phyloP scores from a whole-genome alignment of 75 land plant genomes.

The Pinus taeda region DNA sequence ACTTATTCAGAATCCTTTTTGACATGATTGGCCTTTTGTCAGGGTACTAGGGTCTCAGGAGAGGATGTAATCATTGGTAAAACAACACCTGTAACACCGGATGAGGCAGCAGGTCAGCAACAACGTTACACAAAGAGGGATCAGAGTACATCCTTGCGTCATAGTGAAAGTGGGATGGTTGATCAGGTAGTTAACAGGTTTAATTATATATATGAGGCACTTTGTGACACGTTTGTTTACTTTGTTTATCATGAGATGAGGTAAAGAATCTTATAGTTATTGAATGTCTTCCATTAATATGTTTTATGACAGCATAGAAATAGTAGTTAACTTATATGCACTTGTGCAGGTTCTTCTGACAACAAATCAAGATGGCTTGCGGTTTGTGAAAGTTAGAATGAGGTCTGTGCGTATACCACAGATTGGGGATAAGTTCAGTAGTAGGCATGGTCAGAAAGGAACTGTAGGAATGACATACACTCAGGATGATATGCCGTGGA shows the following conservation, averaged over 20 bases:
- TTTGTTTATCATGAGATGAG: neutral
- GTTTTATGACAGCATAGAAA: neutral
- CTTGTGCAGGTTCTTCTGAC: slow-evolving; percentile 77
- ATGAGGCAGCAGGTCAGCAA: slow-evolving; percentile 80
- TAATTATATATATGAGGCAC: neutral
- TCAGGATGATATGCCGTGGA: slow-evolving; percentile 99
- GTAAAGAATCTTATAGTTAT: too few species aligned
- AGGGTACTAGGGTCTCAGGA: slow-evolving; percentile 96
- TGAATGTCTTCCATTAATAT: neutral
- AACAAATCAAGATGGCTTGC: slow-evolving; percentile 96
- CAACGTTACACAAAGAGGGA: slow-evolving; percentile 83
- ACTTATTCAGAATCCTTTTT: slow-evolving; percentile 2
- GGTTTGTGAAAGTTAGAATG: slow-evolving; percentile 97
- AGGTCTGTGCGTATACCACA: slow-evolving; percentile 98
- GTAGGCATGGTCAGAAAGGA: slow-evolving; percentile 99
- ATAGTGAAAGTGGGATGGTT: slow-evolving; percentile 99
- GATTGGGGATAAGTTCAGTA: slow-evolving; percentile 99
- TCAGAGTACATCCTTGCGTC: slow-evolving; percentile 96
- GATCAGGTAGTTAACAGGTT: slow-evolving; percentile 68
- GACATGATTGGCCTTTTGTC: neutral
- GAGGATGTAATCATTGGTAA: slow-evolving; percentile 98
- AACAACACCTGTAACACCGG: slow-evolving; percentile 89
- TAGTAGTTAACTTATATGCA: neutral
- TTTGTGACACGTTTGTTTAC: neutral
- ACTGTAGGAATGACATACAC: slow-evolving; percentile 99